Conservation (phyloP, 768 basidiomycete genomes). For the Termitomyces titanicus region DNA sequence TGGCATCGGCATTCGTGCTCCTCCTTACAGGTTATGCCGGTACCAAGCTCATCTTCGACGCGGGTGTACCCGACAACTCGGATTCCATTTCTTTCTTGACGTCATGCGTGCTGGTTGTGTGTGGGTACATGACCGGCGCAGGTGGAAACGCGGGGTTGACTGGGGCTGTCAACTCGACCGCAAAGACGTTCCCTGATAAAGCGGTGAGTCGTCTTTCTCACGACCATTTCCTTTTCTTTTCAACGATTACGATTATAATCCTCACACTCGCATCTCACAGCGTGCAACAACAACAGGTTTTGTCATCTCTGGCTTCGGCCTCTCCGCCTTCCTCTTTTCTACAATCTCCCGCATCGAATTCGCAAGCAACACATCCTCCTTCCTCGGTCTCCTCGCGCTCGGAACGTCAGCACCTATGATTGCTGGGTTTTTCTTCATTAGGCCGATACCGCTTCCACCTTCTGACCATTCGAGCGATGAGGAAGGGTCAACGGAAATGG, state of each 20-base stretch:
- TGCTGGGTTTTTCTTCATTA: slow-evolving; percentile 69
- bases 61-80: slow-evolving; percentile 35
- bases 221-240: neutral
- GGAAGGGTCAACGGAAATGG: neutral
- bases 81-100: slow-evolving; percentile 35
- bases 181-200: slow-evolving; percentile 75
- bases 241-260: too few species aligned
- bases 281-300: slow-evolving; percentile 73
- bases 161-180: slow-evolving; percentile 75
- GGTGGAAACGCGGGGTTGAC: slow-evolving; percentile 73
- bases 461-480: slow-evolving; percentile 16
- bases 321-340: slow-evolving; percentile 90
- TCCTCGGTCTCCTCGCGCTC: slow-evolving; percentile 70
- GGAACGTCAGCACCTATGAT: slow-evolving; percentile 82
- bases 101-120: slow-evolving; percentile 53
- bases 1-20: slow-evolving; percentile 53
- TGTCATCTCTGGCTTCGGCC: slow-evolving; percentile 84
- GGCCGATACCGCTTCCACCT: slow-evolving; percentile 58
- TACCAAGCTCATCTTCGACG: slow-evolving; percentile 64
- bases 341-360: slow-evolving; percentile 67
- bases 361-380: slow-evolving; percentile 74
- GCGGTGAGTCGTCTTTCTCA: slow-evolving; percentile 42
- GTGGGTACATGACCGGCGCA: slow-evolving; percentile 68
- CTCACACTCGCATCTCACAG: slow-evolving; percentile 28
- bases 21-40: slow-evolving; percentile 74